Evolutionary conservation across 768 basidiomycete genomes (phyloP).

Genomic region (Infundibulicybe gibba): DNA sequence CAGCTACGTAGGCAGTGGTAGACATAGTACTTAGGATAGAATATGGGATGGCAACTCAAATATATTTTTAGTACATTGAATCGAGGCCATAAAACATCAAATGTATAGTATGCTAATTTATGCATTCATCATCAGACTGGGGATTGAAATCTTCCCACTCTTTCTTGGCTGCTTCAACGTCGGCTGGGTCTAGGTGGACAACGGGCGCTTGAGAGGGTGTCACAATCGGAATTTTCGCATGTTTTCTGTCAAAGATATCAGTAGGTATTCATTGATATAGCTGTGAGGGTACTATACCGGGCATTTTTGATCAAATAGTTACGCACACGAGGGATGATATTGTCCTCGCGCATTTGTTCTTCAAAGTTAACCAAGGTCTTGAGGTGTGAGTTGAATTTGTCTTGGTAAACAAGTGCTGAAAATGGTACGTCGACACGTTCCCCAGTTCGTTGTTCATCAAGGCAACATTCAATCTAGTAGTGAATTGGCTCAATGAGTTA

Average conservation of each 20-base stretch:
- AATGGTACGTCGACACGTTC: background rate
- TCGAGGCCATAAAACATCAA: too few relatives aligned
- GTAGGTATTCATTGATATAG: background rate
- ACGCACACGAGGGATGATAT: background rate
- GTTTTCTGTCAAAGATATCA: background rate
- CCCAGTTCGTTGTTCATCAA: background rate
- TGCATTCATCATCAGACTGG: too few relatives aligned
- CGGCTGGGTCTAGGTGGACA: background rate
- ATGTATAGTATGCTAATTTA: too few relatives aligned
- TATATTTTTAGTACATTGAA: too few relatives aligned
- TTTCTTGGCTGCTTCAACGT: background rate
- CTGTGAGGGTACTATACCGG: background rate
- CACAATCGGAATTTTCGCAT: background rate
- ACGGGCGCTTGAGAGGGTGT: background rate
- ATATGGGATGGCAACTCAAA: too few relatives aligned
- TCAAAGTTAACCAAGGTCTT: background rate
- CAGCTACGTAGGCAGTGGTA: too few relatives aligned
- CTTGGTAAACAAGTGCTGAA: background rate
- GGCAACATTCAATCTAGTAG: constrained; percentile 2
- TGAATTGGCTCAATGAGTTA: too few relatives aligned
- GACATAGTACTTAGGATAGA: too few relatives aligned
- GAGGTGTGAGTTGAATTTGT: background rate
- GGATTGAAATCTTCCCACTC: background rate
- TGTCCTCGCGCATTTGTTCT: background rate
- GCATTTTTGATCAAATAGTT: background rate